phyloP scores from a whole-genome alignment of 1,139 yeast genomes.

The Saccharomyces hybrid region DNA sequence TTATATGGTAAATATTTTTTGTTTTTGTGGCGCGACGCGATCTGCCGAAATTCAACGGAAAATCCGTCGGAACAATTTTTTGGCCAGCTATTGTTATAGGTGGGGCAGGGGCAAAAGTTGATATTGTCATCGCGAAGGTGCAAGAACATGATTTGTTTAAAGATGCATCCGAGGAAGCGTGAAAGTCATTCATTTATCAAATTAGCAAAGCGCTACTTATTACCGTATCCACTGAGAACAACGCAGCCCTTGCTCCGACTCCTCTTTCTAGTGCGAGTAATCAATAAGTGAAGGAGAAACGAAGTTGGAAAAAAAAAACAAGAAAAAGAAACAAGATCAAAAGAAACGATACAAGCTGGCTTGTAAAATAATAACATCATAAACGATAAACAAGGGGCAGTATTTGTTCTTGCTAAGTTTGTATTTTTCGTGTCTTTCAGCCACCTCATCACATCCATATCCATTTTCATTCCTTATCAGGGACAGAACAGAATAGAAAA shows the following conservation, averaged over 20 bases:
- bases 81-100: background rate
- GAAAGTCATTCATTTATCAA: background rate
- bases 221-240: background rate
- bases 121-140: background rate
- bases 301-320: background rate
- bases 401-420: background rate
- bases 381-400: background rate
- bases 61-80: background rate
- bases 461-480: background rate
- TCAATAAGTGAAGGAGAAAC: background rate
- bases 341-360: background rate
- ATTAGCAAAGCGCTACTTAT: background rate
- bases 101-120: background rate
- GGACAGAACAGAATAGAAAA: background rate
- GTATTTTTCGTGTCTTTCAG: background rate
- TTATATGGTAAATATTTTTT: background rate
- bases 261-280: background rate
- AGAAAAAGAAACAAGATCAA: background rate
- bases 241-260: background rate
- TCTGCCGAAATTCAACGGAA: background rate
- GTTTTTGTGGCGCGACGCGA: slow-evolving; percentile 1
- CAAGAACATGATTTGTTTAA: background rate
- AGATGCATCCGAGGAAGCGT: background rate
- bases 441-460: background rate
- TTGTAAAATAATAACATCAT: background rate